phyloP scores from a whole-genome alignment of 2,329 filamentous ascomycete genomes.

The Aspergillus nomiae region DNA sequence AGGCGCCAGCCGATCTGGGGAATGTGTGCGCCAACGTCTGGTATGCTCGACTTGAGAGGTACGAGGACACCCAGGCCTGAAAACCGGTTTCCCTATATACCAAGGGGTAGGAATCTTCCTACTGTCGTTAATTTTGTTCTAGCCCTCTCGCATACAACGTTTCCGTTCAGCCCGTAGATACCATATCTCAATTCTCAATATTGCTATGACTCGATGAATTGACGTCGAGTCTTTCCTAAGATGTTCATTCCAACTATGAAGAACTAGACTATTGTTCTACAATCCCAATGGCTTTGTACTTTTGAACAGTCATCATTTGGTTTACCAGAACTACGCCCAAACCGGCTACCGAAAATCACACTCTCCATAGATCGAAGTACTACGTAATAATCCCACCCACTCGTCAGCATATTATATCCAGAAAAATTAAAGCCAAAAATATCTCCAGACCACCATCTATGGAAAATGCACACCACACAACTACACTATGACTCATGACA shows the following conservation, averaged over 20 bases:
- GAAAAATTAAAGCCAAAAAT: not conserved
- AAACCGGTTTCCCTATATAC: not conserved
- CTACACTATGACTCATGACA: not conserved
- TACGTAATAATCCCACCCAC: no score
- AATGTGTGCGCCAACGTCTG: not conserved
- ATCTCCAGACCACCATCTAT: not conserved
- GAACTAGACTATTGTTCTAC: not conserved
- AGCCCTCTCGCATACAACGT: not conserved
- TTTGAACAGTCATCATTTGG: no score
- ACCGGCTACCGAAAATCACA: no score
- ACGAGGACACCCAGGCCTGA: conserved; percentile 1
- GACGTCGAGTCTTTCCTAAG: not conserved
- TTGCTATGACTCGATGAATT: not conserved
- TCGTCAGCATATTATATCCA: not conserved
- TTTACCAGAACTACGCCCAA: no score
- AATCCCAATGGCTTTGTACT: no score
- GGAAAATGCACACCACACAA: not conserved
- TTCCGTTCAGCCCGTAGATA: not conserved
- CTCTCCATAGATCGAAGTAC: no score
- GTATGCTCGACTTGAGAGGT: not conserved
- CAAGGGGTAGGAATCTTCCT: not conserved
- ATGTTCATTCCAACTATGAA: not conserved
- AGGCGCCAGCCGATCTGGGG: not conserved
- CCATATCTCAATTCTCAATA: not conserved
- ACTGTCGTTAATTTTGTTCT: not conserved